Evolutionary conservation across 2,329 filamentous ascomycete genomes (phyloP), one percentile per base, ranked within the genome.

Genomic region (Xylaria sp.): DNA sequence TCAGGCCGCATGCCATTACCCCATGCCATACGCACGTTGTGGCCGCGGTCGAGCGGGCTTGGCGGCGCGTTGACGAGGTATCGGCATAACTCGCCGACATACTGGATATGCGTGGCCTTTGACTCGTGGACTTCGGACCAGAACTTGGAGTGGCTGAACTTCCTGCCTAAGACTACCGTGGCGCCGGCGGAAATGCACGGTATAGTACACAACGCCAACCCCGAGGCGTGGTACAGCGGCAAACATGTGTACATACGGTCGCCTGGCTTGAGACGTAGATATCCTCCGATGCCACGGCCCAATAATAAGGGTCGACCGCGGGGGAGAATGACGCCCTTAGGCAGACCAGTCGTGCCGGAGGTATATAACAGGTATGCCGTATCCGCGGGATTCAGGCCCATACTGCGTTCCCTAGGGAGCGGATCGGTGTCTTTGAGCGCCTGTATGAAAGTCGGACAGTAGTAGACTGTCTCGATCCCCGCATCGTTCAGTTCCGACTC

Each of bases 151-250:
- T 88, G 89, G 56, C 87, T 90, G 80, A 94, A 94, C 74, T 85
- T 88, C 57, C 85, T 85, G 13, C 86, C 87, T 27, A 92, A 84
- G 70, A 86, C 89, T 45, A 90, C 78, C 0, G 88, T 87, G 2
- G 81, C 77, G 13, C 82, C 83, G 1, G 44, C n/a, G 1, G 71
- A 74, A 1, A 87, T 72, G 70, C 91, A 79, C 64, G 85, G 85
- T 1, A 78, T 74, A 7, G 89, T 81, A 38, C 85, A 82, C 0
- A 82, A 81, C 13, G 87, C 85, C 22, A 86, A 85, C 5, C 90
- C 91, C 0, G 92, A 92, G n/a, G 90, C 90, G 75, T 94, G 92
- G 74, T 93, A 94, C 20, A 92, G 80, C 0, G 83, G 91, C 86
- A 94, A 92, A 75, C 90, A 92, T 71, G 88, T 86, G 74, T 93